phyloP scores from a whole-genome alignment of 2,329 filamentous ascomycete genomes.

The Cephalotrichum gorgonifer region DNA sequence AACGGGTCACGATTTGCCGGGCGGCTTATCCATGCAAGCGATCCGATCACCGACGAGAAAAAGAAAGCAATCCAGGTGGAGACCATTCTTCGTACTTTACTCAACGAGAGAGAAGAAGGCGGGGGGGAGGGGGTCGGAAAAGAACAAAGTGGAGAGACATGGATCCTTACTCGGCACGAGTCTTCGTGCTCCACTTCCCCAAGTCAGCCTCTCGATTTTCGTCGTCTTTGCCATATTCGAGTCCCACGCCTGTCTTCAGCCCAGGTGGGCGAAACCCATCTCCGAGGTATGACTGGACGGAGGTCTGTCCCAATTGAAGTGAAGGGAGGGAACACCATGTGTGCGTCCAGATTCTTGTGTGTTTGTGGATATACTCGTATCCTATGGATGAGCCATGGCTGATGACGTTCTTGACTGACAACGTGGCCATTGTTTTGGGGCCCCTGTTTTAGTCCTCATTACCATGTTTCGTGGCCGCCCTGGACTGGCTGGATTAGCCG shows the following conservation, averaged over 20 bases:
- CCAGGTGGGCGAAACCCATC: not conserved
- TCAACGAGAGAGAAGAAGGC: no score
- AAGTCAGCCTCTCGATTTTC: not conserved
- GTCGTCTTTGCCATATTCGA: not conserved
- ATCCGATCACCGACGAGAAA: not conserved
- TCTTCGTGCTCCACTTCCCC: not conserved
- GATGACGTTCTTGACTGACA: not conserved
- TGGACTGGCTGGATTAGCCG: conserved; percentile 5
- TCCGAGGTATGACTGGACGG: not conserved
- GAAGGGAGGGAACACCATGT: not conserved
- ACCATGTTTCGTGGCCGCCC: conserved; percentile 3
- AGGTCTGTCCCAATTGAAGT: not conserved
- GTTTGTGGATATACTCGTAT: not conserved
- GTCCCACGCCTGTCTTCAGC: not conserved
- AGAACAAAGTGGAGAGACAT: not conserved
- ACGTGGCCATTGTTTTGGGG: not conserved
- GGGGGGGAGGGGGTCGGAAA: not conserved
- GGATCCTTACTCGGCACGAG: no score
- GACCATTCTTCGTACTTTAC: no score
- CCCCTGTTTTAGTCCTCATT: not conserved
- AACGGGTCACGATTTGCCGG: not conserved
- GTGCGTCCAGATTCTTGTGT: no score
- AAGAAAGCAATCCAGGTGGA: not conserved
- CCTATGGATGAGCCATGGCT: not conserved
- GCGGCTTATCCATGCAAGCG: not conserved